Evolutionary conservation across 495 filamentous ascomycete genomes (phyloP), one percentile per base, ranked within the genome.

Genomic region (Daldinia vernicosa): DNA sequence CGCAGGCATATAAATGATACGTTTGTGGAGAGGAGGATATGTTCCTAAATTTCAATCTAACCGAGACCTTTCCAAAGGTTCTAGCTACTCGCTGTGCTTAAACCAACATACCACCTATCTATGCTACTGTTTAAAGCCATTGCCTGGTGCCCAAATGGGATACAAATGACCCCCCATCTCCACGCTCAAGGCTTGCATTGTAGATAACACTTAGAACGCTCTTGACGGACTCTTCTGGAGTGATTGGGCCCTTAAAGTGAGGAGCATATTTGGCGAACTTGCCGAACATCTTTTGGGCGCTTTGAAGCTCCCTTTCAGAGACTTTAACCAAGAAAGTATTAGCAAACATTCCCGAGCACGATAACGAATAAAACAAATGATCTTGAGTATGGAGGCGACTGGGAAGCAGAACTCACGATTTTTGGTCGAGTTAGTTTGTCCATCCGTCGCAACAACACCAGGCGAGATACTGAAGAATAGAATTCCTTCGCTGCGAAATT

Each of bases 381-480:
- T 14, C 4, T 14, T 35, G 6, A 12, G 22, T 24, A 24, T 24
- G 19, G 2, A 11, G 3, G 19, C 11, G 9, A 24, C 1, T 8
- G 9, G 17, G 11, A 47, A 32, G 28, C 1, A n/a, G 0, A 40
- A 57, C 64, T 67, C 50, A 74, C 67, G 6, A 1, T 80, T 74
- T 1, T 24, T 9, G 1, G 5, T 0, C 8, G 26, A 1, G 6
- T 80, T 77, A 15, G 39, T 47, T 2, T 58, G 7, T 0, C 47
- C 73, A 75, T 19, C 26, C 1, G 79, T 80, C 0, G 83, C 80
- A 7, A 87, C 84, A 3, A 66, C 28, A 27, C 87, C 87, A 1
- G 87, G 87, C 63, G 81, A 79, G 43, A 89, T 75, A 63, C 66
- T 75, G 71, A 89, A 33, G 71, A 85, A 84, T 11, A 87, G 72